Conservation (phyloP, 177 flowering plant species). For the Tripterygium wilfordii region DNA sequence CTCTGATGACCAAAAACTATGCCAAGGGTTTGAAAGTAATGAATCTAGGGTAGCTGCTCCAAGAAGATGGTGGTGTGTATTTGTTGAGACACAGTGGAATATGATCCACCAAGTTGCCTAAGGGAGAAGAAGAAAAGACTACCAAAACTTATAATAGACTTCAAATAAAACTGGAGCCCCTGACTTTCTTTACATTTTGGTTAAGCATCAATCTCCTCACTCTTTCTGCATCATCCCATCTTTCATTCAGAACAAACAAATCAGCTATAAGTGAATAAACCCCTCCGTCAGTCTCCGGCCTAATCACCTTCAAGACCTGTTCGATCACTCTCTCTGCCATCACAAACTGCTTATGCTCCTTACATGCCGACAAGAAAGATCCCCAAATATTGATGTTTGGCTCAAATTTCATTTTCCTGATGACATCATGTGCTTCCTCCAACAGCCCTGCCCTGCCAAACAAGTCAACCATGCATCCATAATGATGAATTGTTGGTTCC, state of each 20-base stretch:
- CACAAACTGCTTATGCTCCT: conserved; percentile 49
- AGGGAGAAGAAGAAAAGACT: too few species aligned
- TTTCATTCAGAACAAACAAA: conserved; percentile 44
- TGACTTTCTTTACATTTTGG: conserved; percentile 40
- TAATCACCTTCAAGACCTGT: conserved; percentile 32
- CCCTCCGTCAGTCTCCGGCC: conserved; percentile 61
- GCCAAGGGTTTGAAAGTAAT: too few species aligned
- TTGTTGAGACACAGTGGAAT: too few species aligned
- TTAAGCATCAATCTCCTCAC: conserved; percentile 43
- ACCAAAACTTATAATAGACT: conserved; percentile 7
- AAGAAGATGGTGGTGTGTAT: too few species aligned
- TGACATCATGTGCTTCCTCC: conserved; percentile 51
- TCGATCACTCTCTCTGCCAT: conserved; percentile 57
- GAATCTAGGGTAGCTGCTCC: too few species aligned
- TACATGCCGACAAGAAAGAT: conserved; percentile 57
- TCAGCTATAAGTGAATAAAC: conserved; percentile 52
- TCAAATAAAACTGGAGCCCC: conserved; percentile 52
- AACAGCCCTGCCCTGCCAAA: conserved; percentile 53
- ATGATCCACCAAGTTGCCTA: background rate
- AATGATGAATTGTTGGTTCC: conserved; percentile 61
- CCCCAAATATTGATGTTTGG: conserved; percentile 61
- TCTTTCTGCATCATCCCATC: conserved; percentile 53
- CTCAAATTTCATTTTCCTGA: conserved; percentile 39
- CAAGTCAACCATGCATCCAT: conserved; percentile 77
- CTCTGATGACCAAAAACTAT: too few species aligned